Evolutionary conservation across 2,329 filamentous ascomycete genomes (phyloP).

Genomic region (Juglanconis juglandina): DNA sequence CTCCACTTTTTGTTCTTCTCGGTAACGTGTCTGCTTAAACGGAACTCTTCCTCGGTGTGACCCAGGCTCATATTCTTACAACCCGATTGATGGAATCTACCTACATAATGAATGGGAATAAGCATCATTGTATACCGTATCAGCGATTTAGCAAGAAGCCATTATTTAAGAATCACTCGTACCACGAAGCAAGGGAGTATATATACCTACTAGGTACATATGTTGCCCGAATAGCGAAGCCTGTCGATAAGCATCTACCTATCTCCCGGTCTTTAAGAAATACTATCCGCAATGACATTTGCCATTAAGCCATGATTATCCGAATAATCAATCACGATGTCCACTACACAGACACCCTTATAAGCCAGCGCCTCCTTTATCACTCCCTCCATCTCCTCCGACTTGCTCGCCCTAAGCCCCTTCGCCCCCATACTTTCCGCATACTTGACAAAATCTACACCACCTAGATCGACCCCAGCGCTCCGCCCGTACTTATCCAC

Average conservation of each 20-base stretch:
- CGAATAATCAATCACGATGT: conserved; percentile 44
- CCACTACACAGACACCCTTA: conserved; percentile 42
- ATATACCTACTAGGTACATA: too few species aligned
- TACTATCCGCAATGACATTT: conserved; percentile 32
- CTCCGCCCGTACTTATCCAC: conserved; percentile 46
- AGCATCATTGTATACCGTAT: too few species aligned
- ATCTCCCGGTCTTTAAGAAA: conserved; percentile 13
- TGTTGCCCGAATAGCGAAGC: too few species aligned
- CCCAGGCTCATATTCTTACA: too few species aligned
- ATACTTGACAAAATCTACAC: conserved; percentile 45
- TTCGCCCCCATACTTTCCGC: conserved; percentile 45
- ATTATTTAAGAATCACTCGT: too few species aligned
- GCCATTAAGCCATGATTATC: conserved; percentile 37
- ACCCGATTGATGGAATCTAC: too few species aligned
- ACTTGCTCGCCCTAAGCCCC: conserved; percentile 38
- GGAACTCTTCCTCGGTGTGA: too few species aligned
- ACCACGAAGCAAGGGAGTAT: too few species aligned
- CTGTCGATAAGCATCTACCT: background rate
- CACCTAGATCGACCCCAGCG: conserved; percentile 40
- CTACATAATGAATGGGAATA: too few species aligned
- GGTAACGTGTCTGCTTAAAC: too few species aligned
- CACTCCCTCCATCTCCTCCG: conserved; percentile 37
- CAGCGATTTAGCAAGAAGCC: too few species aligned
- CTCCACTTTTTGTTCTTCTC: too few species aligned
- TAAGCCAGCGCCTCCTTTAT: conserved; percentile 41